Conservation (phyloP, 345 rosid genomes). For the Populus davidiana region DNA sequence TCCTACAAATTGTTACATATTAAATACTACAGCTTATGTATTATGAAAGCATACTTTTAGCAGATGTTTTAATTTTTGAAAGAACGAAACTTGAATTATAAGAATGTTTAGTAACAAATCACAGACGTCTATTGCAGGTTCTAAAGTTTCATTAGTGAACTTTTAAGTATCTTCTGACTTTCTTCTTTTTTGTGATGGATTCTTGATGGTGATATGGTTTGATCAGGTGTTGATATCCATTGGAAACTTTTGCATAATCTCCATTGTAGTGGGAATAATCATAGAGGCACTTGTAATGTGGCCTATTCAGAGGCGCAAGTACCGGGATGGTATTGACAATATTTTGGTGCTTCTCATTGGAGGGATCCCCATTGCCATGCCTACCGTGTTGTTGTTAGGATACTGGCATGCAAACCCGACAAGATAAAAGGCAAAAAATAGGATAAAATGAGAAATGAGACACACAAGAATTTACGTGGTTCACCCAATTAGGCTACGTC, state of each 20-base stretch:
- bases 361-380: conserved; percentile 94
- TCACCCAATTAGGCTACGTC: too few species aligned
- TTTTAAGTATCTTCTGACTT: not conserved
- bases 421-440: too few species aligned
- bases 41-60: not conserved
- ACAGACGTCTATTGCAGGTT: not conserved
- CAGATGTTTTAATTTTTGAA: not conserved
- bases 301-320: conserved; percentile 65
- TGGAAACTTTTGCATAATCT: conserved; percentile 84
- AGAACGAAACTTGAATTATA: not conserved
- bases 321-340: conserved; percentile 73
- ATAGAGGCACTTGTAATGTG: conserved; percentile 73
- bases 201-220: conserved; percentile 11
- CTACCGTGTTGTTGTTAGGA: conserved; percentile 79
- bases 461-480: too few species aligned
- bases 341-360: conserved; percentile 80
- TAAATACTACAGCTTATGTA: not conserved
- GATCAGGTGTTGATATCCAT: conserved; percentile 71
- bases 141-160: not conserved
- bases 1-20: not conserved
- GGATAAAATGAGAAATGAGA: too few species aligned
- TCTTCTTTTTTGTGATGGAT: not conserved
- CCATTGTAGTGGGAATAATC: conserved; percentile 60
- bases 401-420: too few species aligned
- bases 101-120: not conserved